These are phyloP conservation scores for Gossypium aridum DNA, from an alignment of 441 rosid genomes.

Conservation along the genomic window DNA sequence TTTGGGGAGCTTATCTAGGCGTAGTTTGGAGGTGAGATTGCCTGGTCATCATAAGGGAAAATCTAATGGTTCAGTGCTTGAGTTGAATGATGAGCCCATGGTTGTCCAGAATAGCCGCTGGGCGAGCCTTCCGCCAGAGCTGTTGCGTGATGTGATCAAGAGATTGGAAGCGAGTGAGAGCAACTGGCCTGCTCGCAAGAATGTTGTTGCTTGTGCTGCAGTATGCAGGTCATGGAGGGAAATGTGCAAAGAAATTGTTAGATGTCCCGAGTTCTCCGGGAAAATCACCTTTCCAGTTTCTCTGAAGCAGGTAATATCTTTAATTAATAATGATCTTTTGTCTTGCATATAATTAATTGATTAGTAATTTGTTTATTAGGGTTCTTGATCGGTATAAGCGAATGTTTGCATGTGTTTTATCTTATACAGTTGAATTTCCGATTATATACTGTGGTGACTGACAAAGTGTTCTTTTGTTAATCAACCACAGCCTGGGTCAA, in stretches of 20 bases:
- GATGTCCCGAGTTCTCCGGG: constrained; percentile 73
- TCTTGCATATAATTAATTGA: neutral
- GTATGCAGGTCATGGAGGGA: constrained; percentile 96
- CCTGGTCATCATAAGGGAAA: constrained; percentile 59
- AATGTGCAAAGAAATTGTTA: constrained; percentile 91
- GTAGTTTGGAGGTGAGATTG: constrained; percentile 81
- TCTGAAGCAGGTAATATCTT: constrained; percentile 68
- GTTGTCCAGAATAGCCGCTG: constrained; percentile 68
- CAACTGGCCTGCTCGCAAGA: constrained; percentile 80
- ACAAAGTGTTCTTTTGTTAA: constrained; percentile 9
- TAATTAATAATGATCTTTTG: neutral
- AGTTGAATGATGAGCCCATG: constrained; percentile 52
- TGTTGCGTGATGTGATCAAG: constrained; percentile 79
- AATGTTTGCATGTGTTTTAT: neutral
- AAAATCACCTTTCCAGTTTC: constrained; percentile 97
- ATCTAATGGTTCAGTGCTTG: constrained; percentile 72
- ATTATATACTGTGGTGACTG: neutral
- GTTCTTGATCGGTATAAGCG: constrained; percentile 1
- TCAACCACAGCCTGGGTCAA: neutral
- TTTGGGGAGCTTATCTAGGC: constrained; percentile 80
- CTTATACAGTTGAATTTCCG: neutral
- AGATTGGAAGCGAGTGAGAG: constrained; percentile 91
- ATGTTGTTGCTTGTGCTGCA: constrained; percentile 92
- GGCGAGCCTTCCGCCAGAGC: constrained; percentile 93
- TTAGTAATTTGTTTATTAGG: neutral